Evolutionary conservation across 2,329 filamentous ascomycete species (phyloP).

Genomic region (Magnaporthiopsis incrustans): DNA sequence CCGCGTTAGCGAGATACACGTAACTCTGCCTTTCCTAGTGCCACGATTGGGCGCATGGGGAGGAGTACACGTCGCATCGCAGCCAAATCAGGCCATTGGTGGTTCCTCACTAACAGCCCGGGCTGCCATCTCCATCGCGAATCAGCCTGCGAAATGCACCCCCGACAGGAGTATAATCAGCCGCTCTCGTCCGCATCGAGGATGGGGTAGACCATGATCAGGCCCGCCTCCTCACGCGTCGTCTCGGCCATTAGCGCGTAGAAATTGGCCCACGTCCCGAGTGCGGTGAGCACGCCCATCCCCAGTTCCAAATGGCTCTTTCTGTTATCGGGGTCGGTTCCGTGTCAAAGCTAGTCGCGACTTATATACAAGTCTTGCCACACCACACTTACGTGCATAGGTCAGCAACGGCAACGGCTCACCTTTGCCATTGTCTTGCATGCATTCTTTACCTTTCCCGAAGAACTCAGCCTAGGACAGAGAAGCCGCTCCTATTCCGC

Average conservation of each 20-base stretch:
- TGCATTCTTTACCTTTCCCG: too few relatives aligned
- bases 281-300: slow-evolving; percentile 61
- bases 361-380: too few relatives aligned
- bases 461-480: too few relatives aligned
- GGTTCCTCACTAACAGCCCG: neutral
- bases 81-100: neutral
- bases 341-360: neutral
- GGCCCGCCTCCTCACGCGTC: slow-evolving; percentile 33
- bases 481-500: slow-evolving; percentile 17
- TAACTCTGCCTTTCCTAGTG: neutral
- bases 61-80: neutral
- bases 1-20: neutral
- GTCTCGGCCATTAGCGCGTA: slow-evolving; percentile 55
- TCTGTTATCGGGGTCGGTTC: slow-evolving; percentile 30
- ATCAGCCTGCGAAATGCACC: too few relatives aligned
- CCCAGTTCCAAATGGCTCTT: slow-evolving; percentile 63
- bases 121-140: too few relatives aligned
- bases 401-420: slow-evolving; percentile 29
- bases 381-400: slow-evolving; percentile 31
- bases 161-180: slow-evolving; percentile 54
- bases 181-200: slow-evolving; percentile 65
- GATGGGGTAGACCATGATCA: slow-evolving; percentile 71
- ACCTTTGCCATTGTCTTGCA: slow-evolving; percentile 16
- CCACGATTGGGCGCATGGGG: neutral
- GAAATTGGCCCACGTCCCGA: slow-evolving; percentile 68